phyloP scores from a whole-genome alignment of 176 grass and related monocot genomes.

The Oryza glaberrima region DNA sequence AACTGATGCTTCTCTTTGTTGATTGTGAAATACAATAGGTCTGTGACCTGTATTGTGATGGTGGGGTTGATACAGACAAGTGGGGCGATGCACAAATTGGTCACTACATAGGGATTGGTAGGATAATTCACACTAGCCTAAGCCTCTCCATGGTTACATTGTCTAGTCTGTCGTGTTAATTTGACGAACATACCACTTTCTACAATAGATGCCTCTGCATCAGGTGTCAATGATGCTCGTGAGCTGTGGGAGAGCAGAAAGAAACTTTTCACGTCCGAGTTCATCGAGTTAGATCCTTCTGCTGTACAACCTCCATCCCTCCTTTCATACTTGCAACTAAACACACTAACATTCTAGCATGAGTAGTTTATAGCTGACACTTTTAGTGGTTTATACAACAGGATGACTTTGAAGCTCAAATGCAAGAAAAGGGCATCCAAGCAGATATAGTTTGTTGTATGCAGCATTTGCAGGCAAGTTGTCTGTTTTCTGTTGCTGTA shows the following conservation, averaged over 20 bases:
- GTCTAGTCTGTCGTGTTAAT: slow-evolving; percentile 6
- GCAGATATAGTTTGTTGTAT: slow-evolving; percentile 86
- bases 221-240: slow-evolving; percentile 45
- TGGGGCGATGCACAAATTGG: slow-evolving; percentile 84
- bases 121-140: neutral
- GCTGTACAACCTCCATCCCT: slow-evolving; percentile 41
- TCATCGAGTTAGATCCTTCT: slow-evolving; percentile 72
- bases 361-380: slow-evolving; percentile 32
- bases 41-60: slow-evolving; percentile 79
- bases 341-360: neutral
- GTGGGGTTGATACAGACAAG: slow-evolving; percentile 55
- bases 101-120: slow-evolving; percentile 86
- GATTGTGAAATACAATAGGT: slow-evolving; percentile 50
- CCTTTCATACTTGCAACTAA: neutral
- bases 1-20: slow-evolving; percentile 20
- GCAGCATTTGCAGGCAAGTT: slow-evolving; percentile 75
- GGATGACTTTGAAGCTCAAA: slow-evolving; percentile 68
- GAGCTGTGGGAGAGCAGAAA: slow-evolving; percentile 76
- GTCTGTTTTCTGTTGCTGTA: neutral
- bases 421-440: slow-evolving; percentile 76
- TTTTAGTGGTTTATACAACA: slow-evolving; percentile 34
- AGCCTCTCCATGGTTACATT: slow-evolving; percentile 6
- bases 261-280: slow-evolving; percentile 73
- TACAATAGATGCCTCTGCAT: slow-evolving; percentile 49
- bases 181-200: slow-evolving; percentile 1